Evolutionary conservation across 345 rosid species (phyloP), one percentile per base, ranked within the genome.

Genomic region (Corchorus olitorius): DNA sequence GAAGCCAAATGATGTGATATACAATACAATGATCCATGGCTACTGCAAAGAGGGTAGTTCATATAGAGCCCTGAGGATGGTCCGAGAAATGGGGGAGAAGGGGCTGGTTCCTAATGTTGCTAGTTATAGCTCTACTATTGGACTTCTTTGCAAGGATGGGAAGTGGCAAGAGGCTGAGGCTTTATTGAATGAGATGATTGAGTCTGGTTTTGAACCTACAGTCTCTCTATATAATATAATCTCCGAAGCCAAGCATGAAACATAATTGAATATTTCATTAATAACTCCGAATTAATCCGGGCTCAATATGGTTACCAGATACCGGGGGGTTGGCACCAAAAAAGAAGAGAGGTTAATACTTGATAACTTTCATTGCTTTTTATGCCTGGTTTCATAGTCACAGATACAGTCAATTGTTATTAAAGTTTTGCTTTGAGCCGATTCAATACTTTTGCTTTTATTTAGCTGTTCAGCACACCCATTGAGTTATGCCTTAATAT

Each of bases 11-110:
- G 90, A 87, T 55, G 93, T 93, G 37, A 83, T 90, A 56, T 90
- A 88, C 84, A 81, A 91, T 79, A 91, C 81, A 20, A 84, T 94
- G 91, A 90, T 94, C 65, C 80, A 80, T 12, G 93, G 97, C 10
- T 94, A 94, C 73, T 90, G 97, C 74, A 90, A 83, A 48, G 95
- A 93, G 76, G 90, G 89, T 55, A 89, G 84, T 82, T 85, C 89
- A 0, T 93, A 79, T 77, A 87, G 84, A 80, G 97, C 94, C 41
- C 68, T 94, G 82, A 89, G 83, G 80, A 65, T 94, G 81, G 39
- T 88, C 3, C 52, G 72, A 64, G 97, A 89, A 78, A 94, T 94
- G 97, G 80, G 76, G 27, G 85, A 83, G 68, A 83, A 72, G 64
- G 73, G 84, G 65, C 59, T 91, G 81, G 81, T 82, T 79, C 94